Percentiles rank a stretch among this genome's conserved stretches.
Evolutionary conservation across 306 rosid species (phyloP).

Genomic region (Alnus glutinosa): DNA sequence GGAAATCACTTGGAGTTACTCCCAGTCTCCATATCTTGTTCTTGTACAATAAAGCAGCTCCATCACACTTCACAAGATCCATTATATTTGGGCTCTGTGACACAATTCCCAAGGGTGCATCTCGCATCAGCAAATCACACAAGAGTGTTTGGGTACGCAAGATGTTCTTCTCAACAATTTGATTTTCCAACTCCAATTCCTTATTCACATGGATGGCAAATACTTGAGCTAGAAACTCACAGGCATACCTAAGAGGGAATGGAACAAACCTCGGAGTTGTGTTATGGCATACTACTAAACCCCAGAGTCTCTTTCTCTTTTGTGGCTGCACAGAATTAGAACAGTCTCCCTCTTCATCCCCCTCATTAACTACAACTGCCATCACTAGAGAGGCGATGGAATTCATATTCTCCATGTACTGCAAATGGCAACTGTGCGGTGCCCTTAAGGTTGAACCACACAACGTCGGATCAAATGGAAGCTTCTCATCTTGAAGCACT

Average conservation of each 20-base stretch:
- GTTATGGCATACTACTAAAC: constrained; percentile 94
- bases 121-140: constrained; percentile 96
- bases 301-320: constrained; percentile 91
- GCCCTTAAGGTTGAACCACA: constrained; percentile 94
- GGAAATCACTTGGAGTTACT: constrained; percentile 66
- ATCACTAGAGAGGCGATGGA: constrained; percentile 89
- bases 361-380: constrained; percentile 93
- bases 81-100: constrained; percentile 86
- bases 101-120: constrained; percentile 88
- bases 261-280: constrained; percentile 89
- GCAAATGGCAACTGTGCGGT: constrained; percentile 86
- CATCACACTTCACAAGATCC: constrained; percentile 97
- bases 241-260: constrained; percentile 97
- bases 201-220: constrained; percentile 94
- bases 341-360: constrained; percentile 67
- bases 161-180: constrained; percentile 81
- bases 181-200: constrained; percentile 82
- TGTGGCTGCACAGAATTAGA: constrained; percentile 63
- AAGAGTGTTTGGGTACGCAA: constrained; percentile 89
- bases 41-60: constrained; percentile 79
- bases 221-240: constrained; percentile 94
- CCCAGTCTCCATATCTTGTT: constrained; percentile 81
- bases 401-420: constrained; percentile 86
- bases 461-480: constrained; percentile 72
- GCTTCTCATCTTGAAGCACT: constrained; percentile 83